Conservation (phyloP, 2,329 filamentous ascomycete genomes). For the Diaporthe helianthi region DNA sequence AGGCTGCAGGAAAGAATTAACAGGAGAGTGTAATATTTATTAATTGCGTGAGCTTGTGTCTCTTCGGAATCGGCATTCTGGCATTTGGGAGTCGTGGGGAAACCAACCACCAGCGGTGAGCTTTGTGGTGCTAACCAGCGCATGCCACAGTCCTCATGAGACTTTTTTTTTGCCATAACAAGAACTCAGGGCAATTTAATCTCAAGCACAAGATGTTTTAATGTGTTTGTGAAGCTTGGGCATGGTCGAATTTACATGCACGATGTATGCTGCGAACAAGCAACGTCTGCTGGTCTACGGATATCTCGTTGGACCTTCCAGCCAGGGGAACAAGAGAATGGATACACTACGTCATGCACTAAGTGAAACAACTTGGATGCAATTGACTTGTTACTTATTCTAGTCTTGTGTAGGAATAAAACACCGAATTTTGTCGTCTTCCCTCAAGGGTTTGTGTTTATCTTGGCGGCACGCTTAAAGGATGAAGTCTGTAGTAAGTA, state of each 20-base stretch:
- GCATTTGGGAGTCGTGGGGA: too few species aligned
- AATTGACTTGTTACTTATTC: not conserved
- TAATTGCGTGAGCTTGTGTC: not conserved
- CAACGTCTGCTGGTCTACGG: too few species aligned
- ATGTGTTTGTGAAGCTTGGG: not conserved
- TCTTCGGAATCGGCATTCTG: not conserved
- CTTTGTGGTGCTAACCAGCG: not conserved
- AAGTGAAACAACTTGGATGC: too few species aligned
- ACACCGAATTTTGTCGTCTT: not conserved
- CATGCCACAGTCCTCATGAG: not conserved
- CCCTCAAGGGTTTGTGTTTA: too few species aligned
- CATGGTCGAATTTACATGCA: not conserved
- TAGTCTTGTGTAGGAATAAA: not conserved
- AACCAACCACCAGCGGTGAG: too few species aligned
- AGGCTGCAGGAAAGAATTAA: not conserved
- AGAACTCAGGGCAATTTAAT: not conserved
- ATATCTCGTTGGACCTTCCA: not conserved
- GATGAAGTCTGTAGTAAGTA: not conserved
- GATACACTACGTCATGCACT: not conserved
- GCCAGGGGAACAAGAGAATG: too few species aligned
- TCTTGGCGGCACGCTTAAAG: not conserved
- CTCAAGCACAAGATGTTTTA: not conserved
- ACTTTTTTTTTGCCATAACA: not conserved
- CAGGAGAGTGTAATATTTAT: too few species aligned
- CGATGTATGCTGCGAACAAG: not conserved